Evolutionary conservation across 495 filamentous ascomycete genomes (phyloP), one percentile per base, ranked within the genome.

Genomic region (Chlorociboria aeruginascens): DNA sequence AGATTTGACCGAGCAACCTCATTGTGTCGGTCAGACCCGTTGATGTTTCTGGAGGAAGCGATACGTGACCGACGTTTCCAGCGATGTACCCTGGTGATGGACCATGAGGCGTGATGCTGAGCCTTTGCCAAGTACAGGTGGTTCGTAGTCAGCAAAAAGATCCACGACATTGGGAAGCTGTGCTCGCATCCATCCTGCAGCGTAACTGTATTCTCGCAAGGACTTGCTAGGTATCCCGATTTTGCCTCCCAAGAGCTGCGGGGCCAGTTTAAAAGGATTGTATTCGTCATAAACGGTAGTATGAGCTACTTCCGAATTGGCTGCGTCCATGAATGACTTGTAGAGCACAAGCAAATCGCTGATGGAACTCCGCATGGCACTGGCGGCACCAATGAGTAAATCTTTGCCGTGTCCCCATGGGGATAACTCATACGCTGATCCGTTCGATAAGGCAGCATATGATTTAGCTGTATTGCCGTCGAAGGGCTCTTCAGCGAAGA

Each of bases 1-100:
- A n/a, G 6, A 57, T 20, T 30, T 60, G 60, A 14, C 42, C 36
- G 16, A 65, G 47, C 55, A 53, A 66, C 50, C 63, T 63, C 16
- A 60, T 30, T 1, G 43, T 41, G 32, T 66, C 63, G 29, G 48
- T 55, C 12, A 60, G 49, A 6, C 51, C 13, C 13, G 57, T n/a
- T 3, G 52, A 43, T 7, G 60, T 58, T 8, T 58, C 55, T 8
- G 63, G 63, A 6, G 65, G 42, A n/a, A 66, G 54, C 8, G 39
- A 46, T 2, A 62, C 35, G 20, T 17, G 25, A 12, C 49, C 43
- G 16, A 51, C 43, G 37, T 44, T 51, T 1, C 63, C 61, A 7
- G 51, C 25, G 4, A 48, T 35, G 45, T 42, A 7, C 63, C 59
- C 13, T 65, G 56, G 32, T 65, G 61, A 20, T 62, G 56, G 14